phyloP scores from a whole-genome alignment of 495 filamentous ascomycete genomes.

The Letharia lupina region DNA sequence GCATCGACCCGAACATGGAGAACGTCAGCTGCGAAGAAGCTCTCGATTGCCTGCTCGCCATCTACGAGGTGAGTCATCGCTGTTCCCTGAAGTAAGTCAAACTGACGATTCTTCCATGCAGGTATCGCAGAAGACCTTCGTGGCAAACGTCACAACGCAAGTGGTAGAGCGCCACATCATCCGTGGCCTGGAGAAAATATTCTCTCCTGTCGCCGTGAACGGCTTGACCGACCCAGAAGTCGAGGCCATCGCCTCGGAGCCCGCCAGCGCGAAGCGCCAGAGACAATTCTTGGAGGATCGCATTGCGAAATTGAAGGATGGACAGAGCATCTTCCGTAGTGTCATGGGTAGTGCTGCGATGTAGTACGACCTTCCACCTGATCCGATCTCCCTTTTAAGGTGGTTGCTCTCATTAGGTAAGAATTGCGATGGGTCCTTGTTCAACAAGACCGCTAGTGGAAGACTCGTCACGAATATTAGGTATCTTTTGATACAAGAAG shows the following conservation, averaged over 20 bases:
- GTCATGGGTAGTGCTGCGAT: slow-evolving; percentile 21
- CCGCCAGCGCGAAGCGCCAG: slow-evolving; percentile 20
- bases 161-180: slow-evolving; percentile 34
- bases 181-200: slow-evolving; percentile 28
- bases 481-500: too few relatives aligned
- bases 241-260: slow-evolving; percentile 28
- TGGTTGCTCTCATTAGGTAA: too few relatives aligned
- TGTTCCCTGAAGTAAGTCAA: not conserved
- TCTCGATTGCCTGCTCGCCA: slow-evolving; percentile 30
- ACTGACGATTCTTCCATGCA: slow-evolving; percentile 11
- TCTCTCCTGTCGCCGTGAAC: slow-evolving; percentile 34
- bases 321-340: slow-evolving; percentile 19
- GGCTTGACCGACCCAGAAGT: slow-evolving; percentile 21
- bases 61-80: slow-evolving; percentile 30
- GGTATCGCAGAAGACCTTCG: slow-evolving; percentile 31
- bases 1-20: slow-evolving; percentile 29
- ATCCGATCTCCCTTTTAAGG: too few relatives aligned
- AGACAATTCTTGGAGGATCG: slow-evolving; percentile 27
- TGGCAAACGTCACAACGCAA: slow-evolving; percentile 33
- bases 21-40: slow-evolving; percentile 31
- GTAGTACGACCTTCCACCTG: not conserved
- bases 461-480: too few relatives aligned
- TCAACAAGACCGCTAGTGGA: too few relatives aligned
- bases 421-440: too few relatives aligned
- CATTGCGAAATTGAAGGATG: slow-evolving; percentile 27